Conservation (phyloP, 257 asterid genomes). For the Primulina eburnea region DNA sequence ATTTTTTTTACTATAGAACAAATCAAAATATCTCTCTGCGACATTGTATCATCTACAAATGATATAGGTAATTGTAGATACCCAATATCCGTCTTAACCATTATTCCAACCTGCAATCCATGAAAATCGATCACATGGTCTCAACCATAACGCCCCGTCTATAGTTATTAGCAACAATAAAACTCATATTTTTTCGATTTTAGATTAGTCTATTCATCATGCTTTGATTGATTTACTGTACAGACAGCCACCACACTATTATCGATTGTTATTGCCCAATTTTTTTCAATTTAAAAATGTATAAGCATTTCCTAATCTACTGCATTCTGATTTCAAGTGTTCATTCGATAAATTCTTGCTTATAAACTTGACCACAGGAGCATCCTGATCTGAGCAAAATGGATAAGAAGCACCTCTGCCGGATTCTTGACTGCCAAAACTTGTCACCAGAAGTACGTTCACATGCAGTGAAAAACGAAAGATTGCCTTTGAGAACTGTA, state of each 20-base stretch:
- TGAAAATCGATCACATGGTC: not conserved
- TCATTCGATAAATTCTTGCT: not conserved
- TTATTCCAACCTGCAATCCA: not conserved
- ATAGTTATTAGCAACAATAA: not conserved
- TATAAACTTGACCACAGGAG: conserved; percentile 34
- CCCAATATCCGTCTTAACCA: not conserved
- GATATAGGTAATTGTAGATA: not conserved
- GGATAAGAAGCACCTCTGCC: conserved; percentile 60
- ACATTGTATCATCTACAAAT: too few species aligned
- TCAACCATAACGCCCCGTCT: not conserved
- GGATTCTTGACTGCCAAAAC: conserved; percentile 59
- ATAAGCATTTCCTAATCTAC: not conserved
- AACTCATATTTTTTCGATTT: not conserved
- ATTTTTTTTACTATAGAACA: not conserved
- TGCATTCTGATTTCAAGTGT: not conserved
- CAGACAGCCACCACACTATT: too few species aligned
- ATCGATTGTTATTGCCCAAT: not conserved
- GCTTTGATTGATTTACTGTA: not conserved
- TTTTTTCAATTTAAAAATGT: not conserved
- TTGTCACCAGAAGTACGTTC: conserved; percentile 53
- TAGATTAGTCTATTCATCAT: not conserved
- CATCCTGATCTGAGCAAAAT: conserved; percentile 66
- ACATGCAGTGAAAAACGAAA: conserved; percentile 71
- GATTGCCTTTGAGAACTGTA: conserved; percentile 62
- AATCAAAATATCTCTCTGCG: too few species aligned